These are phyloP conservation scores for Colletotrichum sp. DNA, from an alignment of 2,329 filamentous ascomycete species.

Conservation along the genomic window DNA sequence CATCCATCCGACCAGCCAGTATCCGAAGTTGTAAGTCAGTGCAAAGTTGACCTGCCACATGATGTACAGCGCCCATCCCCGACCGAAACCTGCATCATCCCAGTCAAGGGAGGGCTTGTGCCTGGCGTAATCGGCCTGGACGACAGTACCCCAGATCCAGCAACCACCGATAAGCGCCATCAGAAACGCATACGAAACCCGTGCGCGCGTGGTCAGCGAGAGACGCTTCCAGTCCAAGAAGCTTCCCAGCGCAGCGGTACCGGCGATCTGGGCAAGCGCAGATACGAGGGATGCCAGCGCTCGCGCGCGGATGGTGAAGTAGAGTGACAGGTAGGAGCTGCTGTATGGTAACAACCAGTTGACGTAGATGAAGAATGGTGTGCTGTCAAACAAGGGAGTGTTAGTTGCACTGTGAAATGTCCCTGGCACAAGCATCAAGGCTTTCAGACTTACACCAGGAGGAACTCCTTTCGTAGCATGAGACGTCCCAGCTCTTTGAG, in stretches of 20 bases:
- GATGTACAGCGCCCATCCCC: slow-evolving; percentile 35
- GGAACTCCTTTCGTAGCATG: slow-evolving; percentile 24
- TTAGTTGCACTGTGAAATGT: not conserved
- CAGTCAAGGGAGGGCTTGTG: slow-evolving; percentile 31
- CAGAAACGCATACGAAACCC: slow-evolving; percentile 26
- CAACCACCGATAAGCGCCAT: slow-evolving; percentile 30
- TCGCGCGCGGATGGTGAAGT: slow-evolving; percentile 24
- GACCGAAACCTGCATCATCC: slow-evolving; percentile 28
- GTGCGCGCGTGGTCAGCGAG: slow-evolving; percentile 22
- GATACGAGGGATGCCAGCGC: slow-evolving; percentile 27
- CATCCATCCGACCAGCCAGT: slow-evolving; percentile 34
- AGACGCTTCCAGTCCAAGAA: slow-evolving; percentile 30
- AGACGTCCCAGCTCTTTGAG: slow-evolving; percentile 25
- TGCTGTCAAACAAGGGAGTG: not conserved
- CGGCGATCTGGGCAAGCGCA: slow-evolving; percentile 28
- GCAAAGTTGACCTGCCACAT: slow-evolving; percentile 35
- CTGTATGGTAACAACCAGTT: slow-evolving; percentile 23
- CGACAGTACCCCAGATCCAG: slow-evolving; percentile 32
- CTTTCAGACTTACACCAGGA: slow-evolving; percentile 19
- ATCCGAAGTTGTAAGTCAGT: slow-evolving; percentile 37
- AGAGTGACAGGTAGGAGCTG: slow-evolving; percentile 25
- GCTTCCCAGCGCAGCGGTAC: slow-evolving; percentile 27
- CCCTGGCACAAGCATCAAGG: not conserved
- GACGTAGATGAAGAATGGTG: slow-evolving; percentile 27
- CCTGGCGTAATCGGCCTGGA: slow-evolving; percentile 31